Base-by-base conservation (phyloP, 2,329 filamentous ascomycete genomes). In the Aspergillus sp. region DNA sequence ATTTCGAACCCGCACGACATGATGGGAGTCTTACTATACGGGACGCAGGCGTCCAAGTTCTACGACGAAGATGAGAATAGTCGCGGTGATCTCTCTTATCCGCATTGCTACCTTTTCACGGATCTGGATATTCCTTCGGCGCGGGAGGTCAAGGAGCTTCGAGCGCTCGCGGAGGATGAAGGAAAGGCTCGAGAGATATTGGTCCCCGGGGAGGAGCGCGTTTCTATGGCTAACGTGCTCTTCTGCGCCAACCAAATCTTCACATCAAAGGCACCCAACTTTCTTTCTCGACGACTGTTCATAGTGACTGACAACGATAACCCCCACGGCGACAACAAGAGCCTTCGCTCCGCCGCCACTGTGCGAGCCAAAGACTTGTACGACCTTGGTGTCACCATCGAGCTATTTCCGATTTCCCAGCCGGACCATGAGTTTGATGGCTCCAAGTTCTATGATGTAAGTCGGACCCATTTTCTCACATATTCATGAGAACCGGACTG, bases 191-290 rank as follows among this genome's bases (percentile, higher is more conserved):
- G 87, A 2, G 83, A 87, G 9, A 78, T 97, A 4, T 78, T 98
- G 39, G 82, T 83, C 6, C 88, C 93, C 1, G 85, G 90, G 0
- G 78, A 84, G 3, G 87, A 93, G 57, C 80, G 83, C 1, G 87
- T 90, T 0, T 87, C 88, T 36, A 96, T 99, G 88, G 87, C 91
- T 10, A 96, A 93, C 68, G 84, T 99, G 2, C 82, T 99, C 1
- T 97, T 97, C 72, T 96, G 93, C 68, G 94, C 92, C 42, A 98
- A 98, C 66, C 92, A 97, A 71, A 90, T 98, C 54, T 97, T 99
- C 73, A 96, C 93, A 1, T 96, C 91, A 3, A 96, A 90, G 73
- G 93, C 95, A 0, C 88, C 95, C 18, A 98, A 97, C 71, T 98
- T 98, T 74, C 89, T 91, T 4, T 98, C 94, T 6, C 84, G 94